Base-by-base conservation (phyloP, 768 basidiomycete species). In the Mycena amicta region DNA sequence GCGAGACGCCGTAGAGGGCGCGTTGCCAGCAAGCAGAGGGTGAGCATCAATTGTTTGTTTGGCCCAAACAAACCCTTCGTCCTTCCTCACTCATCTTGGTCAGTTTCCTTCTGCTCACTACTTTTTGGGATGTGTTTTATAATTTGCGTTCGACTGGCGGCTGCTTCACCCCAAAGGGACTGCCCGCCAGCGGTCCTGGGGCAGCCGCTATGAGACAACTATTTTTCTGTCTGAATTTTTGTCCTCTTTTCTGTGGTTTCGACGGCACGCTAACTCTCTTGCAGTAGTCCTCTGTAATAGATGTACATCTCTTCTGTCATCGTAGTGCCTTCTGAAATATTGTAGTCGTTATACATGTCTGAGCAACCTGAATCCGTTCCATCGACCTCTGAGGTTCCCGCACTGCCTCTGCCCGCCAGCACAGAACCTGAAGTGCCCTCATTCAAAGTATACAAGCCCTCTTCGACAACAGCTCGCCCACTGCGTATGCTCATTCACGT, bases 101-200 rank as follows among this genome's bases (percentile, higher is more conserved):
- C 39, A 56, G 13, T 8, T 43, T 6, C 50, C 53, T 58, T 37
- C 25, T 20, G 37, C 64, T 25, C 26, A 11, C 50, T 57, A 56
- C 43, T 52, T 60, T 66, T 29, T 56, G 66, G 73, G 82, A 90
- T 90, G 88, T 65, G 78, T 72, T 64, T 79, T 76, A 89, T 92
- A 92, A 92, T 92, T 92, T 92, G 90, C 90, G 90, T 91, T 91
- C 88, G 90, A 92, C 74, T 68, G 75, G 70, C 77, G 70, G 73
- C 71, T 69, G 70, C 77, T 78, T 76, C 78, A 80, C 66, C 75
- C 80, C 83, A 88, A 89, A 90, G 82, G 88, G 84, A 75, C 75
- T 79, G 83, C 86, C 79, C 78, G 90, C 90, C 89, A 77, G 87
- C 83, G 77, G 75, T 79, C 83, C 88, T 88, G 88, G 80, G 83